Base-by-base conservation (phyloP, 148 eudicot genomes). In the Cornus suecica region DNA sequence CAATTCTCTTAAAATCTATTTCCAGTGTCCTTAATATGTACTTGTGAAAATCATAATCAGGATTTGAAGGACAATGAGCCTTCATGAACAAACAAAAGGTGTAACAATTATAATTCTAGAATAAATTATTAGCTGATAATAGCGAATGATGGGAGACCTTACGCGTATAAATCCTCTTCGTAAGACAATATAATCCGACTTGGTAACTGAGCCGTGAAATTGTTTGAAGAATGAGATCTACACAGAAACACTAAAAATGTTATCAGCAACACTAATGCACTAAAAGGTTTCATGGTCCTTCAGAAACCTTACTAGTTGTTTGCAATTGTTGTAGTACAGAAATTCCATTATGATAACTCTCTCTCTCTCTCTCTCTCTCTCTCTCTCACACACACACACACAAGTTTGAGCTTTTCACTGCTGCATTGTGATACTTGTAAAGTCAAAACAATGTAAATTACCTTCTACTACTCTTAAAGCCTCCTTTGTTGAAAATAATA, bases 181-280 rank as follows among this genome's bases (percentile, higher is more conserved):
- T 56, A 94, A 82, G 31, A 89, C 91, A 80, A 87, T 58, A 78
- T 94, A 94, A 80, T 94, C 99, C 11, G 96, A 79, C 87, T 88
- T 90, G 29, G 87, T 83, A 62, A 94, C 88, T 73, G 99, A 94
- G 11, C 92, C 91, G 73, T 90, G 89, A 63, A 94, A 94, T 73
- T 94, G 99, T 74, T 94, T 94, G 88, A 92, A 82, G 73, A 90
- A 94, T 51, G 99, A 90, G 64, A 82, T 78, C 99, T 94, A 70
- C 77, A 72, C 78, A 73, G 56, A 74, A 70, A 34, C 22, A 28
- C 27, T 63, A 70, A 22, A 56, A 16, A 16, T 10, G 52, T 32
- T 32, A 32, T 32, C 37, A 32, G n/a, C n/a, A n/a, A n/a, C n/a
- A n/a, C n/a, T n/a, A n/a, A n/a, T n/a, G n/a, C n/a, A n/a, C n/a